Conservation (phyloP, 257 asterid genomes). For the Asclepias syriaca region DNA sequence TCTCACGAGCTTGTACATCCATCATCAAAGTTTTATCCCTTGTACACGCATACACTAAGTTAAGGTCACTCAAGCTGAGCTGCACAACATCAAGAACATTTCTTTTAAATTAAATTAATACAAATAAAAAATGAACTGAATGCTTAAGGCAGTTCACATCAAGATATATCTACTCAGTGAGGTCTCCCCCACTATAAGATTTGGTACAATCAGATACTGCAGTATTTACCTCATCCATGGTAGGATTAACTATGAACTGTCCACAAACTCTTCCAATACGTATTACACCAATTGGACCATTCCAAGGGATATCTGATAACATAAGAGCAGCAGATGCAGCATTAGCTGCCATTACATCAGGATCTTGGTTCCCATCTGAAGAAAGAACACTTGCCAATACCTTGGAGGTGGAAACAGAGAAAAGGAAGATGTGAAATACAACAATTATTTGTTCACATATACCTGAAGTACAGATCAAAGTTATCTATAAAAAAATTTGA, state of each 20-base stretch:
- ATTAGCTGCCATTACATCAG: slow-evolving; percentile 97
- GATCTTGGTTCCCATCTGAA: slow-evolving; percentile 92
- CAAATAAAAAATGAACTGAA: not conserved
- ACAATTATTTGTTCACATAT: not conserved
- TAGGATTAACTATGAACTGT: slow-evolving; percentile 78
- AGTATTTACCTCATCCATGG: slow-evolving; percentile 77
- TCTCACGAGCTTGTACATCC: slow-evolving; percentile 88
- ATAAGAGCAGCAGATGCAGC: slow-evolving; percentile 95
- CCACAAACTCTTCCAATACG: slow-evolving; percentile 87
- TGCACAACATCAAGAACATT: slow-evolving; percentile 34
- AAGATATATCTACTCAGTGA: not conserved
- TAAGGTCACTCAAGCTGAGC: slow-evolving; percentile 86
- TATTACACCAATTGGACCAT: slow-evolving; percentile 94
- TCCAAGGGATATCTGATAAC: slow-evolving; percentile 98
- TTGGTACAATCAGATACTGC: not conserved
- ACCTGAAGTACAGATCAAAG: not conserved
- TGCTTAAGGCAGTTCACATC: not conserved
- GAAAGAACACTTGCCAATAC: slow-evolving; percentile 86
- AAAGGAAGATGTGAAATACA: not conserved
- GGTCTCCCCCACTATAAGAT: not conserved
- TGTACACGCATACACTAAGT: slow-evolving; percentile 96
- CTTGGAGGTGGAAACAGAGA: slow-evolving; percentile 27
- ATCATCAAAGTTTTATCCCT: slow-evolving; percentile 97
- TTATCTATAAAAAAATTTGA: slow-evolving; percentile 7
- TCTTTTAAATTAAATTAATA: not conserved